Evolutionary conservation across 2,329 filamentous ascomycete species (phyloP).

Genomic region (Aspergillus neotritici): DNA sequence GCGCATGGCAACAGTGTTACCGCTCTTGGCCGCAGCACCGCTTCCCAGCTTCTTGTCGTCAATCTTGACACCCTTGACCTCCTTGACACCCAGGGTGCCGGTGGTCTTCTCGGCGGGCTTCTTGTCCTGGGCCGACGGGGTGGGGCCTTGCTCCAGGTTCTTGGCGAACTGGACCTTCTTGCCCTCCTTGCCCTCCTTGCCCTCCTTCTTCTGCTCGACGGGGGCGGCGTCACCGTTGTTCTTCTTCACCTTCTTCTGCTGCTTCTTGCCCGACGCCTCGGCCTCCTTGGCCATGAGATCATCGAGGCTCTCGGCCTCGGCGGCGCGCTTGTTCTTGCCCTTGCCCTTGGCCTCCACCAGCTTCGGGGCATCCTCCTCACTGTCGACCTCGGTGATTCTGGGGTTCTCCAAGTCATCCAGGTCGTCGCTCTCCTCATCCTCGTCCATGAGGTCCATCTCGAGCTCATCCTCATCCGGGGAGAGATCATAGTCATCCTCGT

Average conservation of each 20-base stretch:
- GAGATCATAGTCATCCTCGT: conserved; percentile 73
- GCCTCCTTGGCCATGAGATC: conserved; percentile 74
- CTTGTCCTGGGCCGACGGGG: conserved; percentile 56
- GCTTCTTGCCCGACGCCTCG: conserved; percentile 78
- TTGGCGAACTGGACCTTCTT: conserved; percentile 99
- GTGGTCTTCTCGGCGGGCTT: conserved; percentile 48
- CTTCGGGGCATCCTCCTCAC: conserved; percentile 63
- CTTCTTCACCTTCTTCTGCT: conserved; percentile 97
- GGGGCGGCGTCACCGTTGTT: conserved; percentile 85
- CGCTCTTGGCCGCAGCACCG: conserved; percentile 80
- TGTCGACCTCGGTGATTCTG: conserved; percentile 76
- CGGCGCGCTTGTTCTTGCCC: conserved; percentile 93
- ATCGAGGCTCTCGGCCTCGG: conserved; percentile 65
- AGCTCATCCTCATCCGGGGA: conserved; percentile 75
- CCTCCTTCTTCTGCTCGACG: conserved; percentile 52
- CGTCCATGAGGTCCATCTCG: conserved; percentile 46
- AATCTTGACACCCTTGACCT: conserved; percentile 80
- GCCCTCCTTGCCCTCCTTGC: conserved; percentile 54
- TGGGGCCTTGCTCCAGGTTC: conserved; percentile 95
- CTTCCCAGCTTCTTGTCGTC: conserved; percentile 92
- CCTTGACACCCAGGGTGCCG: conserved; percentile 63
- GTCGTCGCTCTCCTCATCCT: conserved; percentile 64
- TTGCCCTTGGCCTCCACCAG: conserved; percentile 55
- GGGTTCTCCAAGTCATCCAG: conserved; percentile 73
- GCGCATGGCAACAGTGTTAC: conserved; percentile 85